Evolutionary conservation across 1,284 basidiomycete species (phyloP).

Genomic region (Cutaneotrichosporon sp.): DNA sequence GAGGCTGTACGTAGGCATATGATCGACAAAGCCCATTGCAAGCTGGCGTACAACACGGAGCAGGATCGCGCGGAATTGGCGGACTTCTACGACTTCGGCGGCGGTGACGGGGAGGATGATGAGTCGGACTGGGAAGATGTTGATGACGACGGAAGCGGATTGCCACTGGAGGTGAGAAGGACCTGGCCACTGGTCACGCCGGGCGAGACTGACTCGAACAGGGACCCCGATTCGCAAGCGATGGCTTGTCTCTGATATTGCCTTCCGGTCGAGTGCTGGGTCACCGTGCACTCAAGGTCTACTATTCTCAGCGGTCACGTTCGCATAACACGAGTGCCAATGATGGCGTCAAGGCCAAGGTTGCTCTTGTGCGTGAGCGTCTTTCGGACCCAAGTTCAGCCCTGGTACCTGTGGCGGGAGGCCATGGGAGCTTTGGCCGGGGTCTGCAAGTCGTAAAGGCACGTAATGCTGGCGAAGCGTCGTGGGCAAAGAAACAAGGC

Average conservation of each 20-base stretch:
- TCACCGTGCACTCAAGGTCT: slow-evolving; percentile 78
- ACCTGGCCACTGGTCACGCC: too few species aligned
- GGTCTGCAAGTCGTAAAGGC: slow-evolving; percentile 80
- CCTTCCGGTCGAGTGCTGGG: slow-evolving; percentile 90
- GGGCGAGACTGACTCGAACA: slow-evolving; percentile 15
- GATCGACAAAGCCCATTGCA: slow-evolving; percentile 92
- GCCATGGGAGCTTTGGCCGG: slow-evolving; percentile 73
- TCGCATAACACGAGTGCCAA: slow-evolving; percentile 51
- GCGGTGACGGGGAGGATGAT: slow-evolving; percentile 63
- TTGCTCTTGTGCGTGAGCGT: slow-evolving; percentile 66
- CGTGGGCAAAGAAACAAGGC: slow-evolving; percentile 82
- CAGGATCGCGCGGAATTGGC: slow-evolving; percentile 78
- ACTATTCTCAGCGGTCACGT: slow-evolving; percentile 77
- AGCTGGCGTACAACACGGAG: slow-evolving; percentile 82
- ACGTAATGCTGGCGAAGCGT: slow-evolving; percentile 89
- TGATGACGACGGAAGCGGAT: slow-evolving; percentile 35
- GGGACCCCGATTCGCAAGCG: slow-evolving; percentile 42
- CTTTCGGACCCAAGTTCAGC: slow-evolving; percentile 74
- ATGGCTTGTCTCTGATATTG: slow-evolving; percentile 80
- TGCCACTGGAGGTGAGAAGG: slow-evolving; percentile 20
- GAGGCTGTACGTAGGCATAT: slow-evolving; percentile 89
- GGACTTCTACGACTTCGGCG: slow-evolving; percentile 88
- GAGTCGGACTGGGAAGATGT: slow-evolving; percentile 47
- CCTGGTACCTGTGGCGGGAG: slow-evolving; percentile 76
- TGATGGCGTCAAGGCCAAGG: slow-evolving; percentile 28